Percentiles rank a stretch among this genome's conserved stretches.
Evolutionary conservation across 2,329 filamentous ascomycete genomes (phyloP).

Genomic region (Fusarium bulbicola): DNA sequence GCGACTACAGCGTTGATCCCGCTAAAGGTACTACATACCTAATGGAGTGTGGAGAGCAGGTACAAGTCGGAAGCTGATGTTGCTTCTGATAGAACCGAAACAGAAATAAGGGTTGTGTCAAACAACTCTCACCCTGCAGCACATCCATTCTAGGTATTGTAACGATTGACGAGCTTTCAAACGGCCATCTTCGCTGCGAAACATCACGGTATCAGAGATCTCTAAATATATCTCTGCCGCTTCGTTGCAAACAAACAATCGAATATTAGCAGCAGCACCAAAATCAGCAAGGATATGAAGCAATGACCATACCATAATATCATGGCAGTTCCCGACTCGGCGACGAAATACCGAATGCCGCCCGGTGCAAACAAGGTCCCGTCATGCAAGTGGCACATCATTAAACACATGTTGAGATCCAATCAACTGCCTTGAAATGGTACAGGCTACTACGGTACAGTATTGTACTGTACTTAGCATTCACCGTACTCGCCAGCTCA

Average conservation of each 20-base stretch:
- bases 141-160: not conserved
- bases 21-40: not conserved
- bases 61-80: constrained; percentile 7
- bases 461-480: not conserved
- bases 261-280: not conserved
- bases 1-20: constrained; percentile 24
- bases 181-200: not conserved
- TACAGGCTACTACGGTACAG: not conserved
- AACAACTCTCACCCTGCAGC: not conserved
- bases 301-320: not conserved
- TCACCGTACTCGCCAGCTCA: constrained; percentile 2
- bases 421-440: constrained; percentile 12
- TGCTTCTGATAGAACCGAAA: constrained; percentile 3
- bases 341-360: constrained; percentile 35
- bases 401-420: constrained; percentile 32
- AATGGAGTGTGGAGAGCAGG: constrained; percentile 13
- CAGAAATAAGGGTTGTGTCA: constrained; percentile 19
- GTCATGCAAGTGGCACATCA: constrained; percentile 26
- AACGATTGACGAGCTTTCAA: not conserved
- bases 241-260: not conserved
- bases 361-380: constrained; percentile 1
- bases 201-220: not conserved
- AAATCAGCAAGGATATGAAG: constrained; percentile 9
- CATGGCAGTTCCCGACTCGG: constrained; percentile 21
- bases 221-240: not conserved